Conservation (phyloP, 495 filamentous ascomycete species). For the Polyplosphaeria fusca region DNA sequence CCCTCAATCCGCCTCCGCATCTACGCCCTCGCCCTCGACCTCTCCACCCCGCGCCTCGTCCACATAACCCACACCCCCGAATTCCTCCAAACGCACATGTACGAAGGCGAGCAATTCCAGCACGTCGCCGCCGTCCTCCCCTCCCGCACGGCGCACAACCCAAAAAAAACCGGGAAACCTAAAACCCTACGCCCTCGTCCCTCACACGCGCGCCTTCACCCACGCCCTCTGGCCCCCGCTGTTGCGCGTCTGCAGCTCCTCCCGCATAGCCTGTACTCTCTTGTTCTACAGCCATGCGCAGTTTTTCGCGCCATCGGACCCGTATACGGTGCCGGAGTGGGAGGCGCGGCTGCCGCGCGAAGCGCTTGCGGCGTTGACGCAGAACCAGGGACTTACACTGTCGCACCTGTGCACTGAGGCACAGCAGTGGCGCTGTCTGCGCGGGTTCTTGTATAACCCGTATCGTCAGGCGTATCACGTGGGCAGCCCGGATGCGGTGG, state of each 20-base stretch:
- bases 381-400: too few relatives aligned
- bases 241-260: background rate
- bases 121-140: background rate
- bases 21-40: conserved; percentile 4
- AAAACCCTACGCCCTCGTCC: too few relatives aligned
- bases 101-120: background rate
- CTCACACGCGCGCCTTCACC: background rate
- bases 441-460: too few relatives aligned
- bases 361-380: too few relatives aligned
- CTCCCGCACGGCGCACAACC: background rate
- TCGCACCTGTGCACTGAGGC: too few relatives aligned
- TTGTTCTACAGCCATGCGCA: background rate
- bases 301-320: conserved; percentile 7
- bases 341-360: conserved; percentile 1
- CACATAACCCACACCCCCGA: conserved; percentile 1
- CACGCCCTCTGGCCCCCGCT: conserved; percentile 6
- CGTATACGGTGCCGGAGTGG: conserved; percentile 5
- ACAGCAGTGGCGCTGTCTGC: too few relatives aligned
- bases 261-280: background rate
- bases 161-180: background rate
- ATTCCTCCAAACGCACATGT: background rate
- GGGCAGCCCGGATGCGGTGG: too few relatives aligned
- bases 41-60: background rate
- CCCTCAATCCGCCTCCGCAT: background rate
- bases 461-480: too few relatives aligned